Percentiles rank a stretch among this genome's conserved stretches.
These are phyloP conservation scores for Ephemerocybe angulata DNA, from an alignment of 768 basidiomycete species.

Conservation along the genomic window DNA sequence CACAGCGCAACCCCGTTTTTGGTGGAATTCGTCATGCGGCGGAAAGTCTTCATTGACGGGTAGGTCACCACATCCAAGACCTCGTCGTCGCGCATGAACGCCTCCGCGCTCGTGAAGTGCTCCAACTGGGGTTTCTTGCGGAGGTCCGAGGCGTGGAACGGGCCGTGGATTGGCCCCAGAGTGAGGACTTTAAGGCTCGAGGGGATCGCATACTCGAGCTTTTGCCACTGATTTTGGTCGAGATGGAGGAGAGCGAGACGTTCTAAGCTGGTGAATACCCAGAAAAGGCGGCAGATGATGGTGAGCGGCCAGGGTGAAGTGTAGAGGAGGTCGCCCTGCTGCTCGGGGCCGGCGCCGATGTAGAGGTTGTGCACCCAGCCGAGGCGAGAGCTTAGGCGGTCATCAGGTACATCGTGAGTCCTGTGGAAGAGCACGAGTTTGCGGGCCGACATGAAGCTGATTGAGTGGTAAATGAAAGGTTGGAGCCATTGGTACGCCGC, in stretches of 20 bases:
- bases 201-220: conserved; percentile 28
- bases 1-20: conserved; percentile 9
- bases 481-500: conserved; percentile 11
- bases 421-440: conserved; percentile 14
- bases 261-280: conserved; percentile 16
- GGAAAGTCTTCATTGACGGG: conserved; percentile 25
- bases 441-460: conserved; percentile 10
- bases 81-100: conserved; percentile 35
- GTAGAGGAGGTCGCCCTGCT: conserved; percentile 26
- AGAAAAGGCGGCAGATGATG: conserved; percentile 29
- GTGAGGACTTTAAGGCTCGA: conserved; percentile 26
- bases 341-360: conserved; percentile 22
- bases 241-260: conserved; percentile 28
- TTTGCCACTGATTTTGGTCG: conserved; percentile 28
- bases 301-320: conserved; percentile 30
- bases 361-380: conserved; percentile 26
- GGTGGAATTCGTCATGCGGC: conserved; percentile 13
- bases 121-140: conserved; percentile 20
- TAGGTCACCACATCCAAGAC: conserved; percentile 27
- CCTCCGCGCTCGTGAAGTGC: conserved; percentile 30
- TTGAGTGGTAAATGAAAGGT: conserved; percentile 19
- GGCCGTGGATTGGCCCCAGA: conserved; percentile 34
- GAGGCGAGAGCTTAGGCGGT: conserved; percentile 16
- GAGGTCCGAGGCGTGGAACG: conserved; percentile 26
- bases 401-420: conserved; percentile 18